Evolutionary conservation across 2,329 filamentous ascomycete species (phyloP).

Genomic region (Aspergillus sp.): DNA sequence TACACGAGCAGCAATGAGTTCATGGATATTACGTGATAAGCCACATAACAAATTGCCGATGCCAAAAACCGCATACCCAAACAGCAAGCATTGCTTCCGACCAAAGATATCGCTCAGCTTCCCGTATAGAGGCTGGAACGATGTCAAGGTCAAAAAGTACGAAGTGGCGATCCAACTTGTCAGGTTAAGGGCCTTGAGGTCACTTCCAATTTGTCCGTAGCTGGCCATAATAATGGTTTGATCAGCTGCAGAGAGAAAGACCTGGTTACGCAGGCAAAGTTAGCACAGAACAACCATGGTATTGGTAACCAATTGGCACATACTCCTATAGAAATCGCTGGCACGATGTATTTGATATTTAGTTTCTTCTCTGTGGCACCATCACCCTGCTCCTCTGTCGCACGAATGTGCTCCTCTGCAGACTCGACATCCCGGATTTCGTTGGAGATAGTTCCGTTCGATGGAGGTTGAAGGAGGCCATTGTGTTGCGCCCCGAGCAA

Average conservation of each 20-base stretch:
- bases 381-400: constrained; percentile 7
- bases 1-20: constrained; percentile 61
- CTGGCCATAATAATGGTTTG: constrained; percentile 73
- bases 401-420: constrained; percentile 8
- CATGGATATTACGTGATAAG: constrained; percentile 57
- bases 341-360: constrained; percentile 54
- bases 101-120: constrained; percentile 59
- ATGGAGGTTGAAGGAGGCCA: constrained; percentile 12
- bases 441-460: constrained; percentile 18
- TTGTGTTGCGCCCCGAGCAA: constrained; percentile 34
- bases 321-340: constrained; percentile 60
- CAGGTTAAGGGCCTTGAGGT: constrained; percentile 67
- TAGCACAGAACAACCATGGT: constrained; percentile 9
- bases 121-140: constrained; percentile 64
- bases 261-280: constrained; percentile 37
- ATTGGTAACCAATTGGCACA: constrained; percentile 14
- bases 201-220: constrained; percentile 73
- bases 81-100: constrained; percentile 48
- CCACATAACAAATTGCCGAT: constrained; percentile 50
- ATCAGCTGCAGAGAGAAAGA: constrained; percentile 69
- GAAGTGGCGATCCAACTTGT: constrained; percentile 71
- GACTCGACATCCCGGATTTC: constrained; percentile 6
- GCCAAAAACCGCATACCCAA: constrained; percentile 51
- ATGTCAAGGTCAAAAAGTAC: constrained; percentile 69
- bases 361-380: constrained; percentile 21